These are phyloP conservation scores for Teratosphaeria nubilosa DNA, from an alignment of 2,329 filamentous ascomycete species.

Conservation along the genomic window DNA sequence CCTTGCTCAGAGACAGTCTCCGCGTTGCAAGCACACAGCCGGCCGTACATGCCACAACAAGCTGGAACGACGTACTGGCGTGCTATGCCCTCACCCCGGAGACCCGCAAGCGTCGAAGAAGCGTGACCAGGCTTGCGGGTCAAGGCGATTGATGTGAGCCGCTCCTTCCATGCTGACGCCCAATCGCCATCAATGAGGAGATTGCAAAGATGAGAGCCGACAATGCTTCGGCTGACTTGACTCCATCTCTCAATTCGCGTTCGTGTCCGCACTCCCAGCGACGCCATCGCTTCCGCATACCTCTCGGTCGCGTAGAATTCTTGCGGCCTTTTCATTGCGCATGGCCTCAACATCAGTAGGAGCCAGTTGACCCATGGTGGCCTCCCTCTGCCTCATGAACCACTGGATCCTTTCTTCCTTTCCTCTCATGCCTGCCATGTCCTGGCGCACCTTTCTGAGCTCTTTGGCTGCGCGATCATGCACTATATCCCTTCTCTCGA, in stretches of 20 bases:
- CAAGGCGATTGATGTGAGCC: no score
- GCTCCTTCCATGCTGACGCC: no score
- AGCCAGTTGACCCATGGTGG: constrained; percentile 28
- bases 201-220: not conserved
- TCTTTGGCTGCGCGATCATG: constrained; percentile 58
- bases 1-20: no score
- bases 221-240: not conserved
- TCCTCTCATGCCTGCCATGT: constrained; percentile 38
- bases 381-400: constrained; percentile 67
- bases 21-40: no score
- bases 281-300: constrained; percentile 36
- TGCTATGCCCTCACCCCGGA: no score
- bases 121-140: no score
- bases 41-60: no score
- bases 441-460: constrained; percentile 45
- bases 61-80: no score
- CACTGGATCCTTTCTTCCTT: constrained; percentile 54
- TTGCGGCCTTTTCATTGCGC: constrained; percentile 36
- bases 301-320: constrained; percentile 37
- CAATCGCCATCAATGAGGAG: not conserved
- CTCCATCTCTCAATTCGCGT: not conserved
- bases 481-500: constrained; percentile 56
- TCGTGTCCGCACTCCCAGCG: constrained; percentile 1
- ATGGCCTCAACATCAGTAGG: constrained; percentile 30
- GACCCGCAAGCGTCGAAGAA: no score